Evolutionary conservation across 176 grass and related monocot genomes (phyloP), one percentile per base, ranked within the genome.

Genomic region (Elaeis guineensis): DNA sequence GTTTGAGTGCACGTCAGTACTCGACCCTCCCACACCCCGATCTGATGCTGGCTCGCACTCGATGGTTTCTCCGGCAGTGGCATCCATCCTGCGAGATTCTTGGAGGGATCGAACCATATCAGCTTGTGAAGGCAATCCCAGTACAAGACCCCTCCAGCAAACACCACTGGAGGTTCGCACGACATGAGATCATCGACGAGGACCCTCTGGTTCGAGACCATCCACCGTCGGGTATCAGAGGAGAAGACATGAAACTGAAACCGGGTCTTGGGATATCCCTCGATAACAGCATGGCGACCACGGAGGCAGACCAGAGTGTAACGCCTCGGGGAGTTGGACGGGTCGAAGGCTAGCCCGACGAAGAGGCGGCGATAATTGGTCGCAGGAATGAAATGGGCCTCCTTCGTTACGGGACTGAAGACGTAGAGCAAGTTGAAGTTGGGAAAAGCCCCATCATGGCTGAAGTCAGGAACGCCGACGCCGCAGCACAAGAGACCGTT

Each of bases 71-170:
- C 8, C 52, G 62, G 72, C 62, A 66, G 14, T 17, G 14, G 19
- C 21, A 29, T 20, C 29, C 18, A 18, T 29, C 62, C 62, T 6
- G 72, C 51, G 49, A 51, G 21, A 7, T 75, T 61, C 1, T 57
- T 57, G 19, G 32, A 51, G 0, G 62, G 72, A 57, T 75, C 53
- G 52, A 66, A 75, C 72, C 62, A 67, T 15, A 75, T 12, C 25
- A 75, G 14, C 19, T 49, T 17, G 12, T 51, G n/a, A n/a, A 19
- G 12, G 30, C 72, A 75, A 17, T 16, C 17, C 62, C n/a, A n/a
- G n/a, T n/a, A n/a, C n/a, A n/a, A n/a, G n/a, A n/a, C n/a, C n/a
- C n/a, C n/a, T n/a, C n/a, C 72, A 35, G 62, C 19, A 57, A 66
- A 75, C n/a, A 75, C 17, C 8, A 53, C 52, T 3, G 18, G 66